These are phyloP conservation scores for Massarina eburnea DNA, from an alignment of 2,329 filamentous ascomycete species.

Conservation along the genomic window DNA sequence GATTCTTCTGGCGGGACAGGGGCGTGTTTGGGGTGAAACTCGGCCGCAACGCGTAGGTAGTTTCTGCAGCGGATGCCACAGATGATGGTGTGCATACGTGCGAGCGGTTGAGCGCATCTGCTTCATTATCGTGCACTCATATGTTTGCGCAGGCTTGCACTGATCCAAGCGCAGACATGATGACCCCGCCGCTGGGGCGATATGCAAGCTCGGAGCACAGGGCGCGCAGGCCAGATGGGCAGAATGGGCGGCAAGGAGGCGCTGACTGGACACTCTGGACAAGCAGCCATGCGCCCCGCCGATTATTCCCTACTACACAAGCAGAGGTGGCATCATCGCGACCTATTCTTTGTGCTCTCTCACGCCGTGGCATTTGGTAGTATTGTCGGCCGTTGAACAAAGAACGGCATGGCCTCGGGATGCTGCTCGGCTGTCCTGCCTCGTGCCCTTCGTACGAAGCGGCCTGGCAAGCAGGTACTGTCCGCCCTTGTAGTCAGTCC, in stretches of 20 bases:
- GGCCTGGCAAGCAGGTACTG: too few species aligned
- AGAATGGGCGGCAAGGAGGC: background rate
- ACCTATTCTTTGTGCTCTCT: background rate
- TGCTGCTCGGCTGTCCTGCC: background rate
- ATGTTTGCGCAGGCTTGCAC: too few species aligned
- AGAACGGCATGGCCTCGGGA: background rate
- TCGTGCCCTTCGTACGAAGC: too few species aligned
- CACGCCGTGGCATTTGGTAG: background rate
- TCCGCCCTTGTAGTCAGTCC: too few species aligned
- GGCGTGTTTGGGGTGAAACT: slow-evolving; percentile 19
- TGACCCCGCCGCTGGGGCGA: background rate
- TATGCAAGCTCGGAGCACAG: background rate
- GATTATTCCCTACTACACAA: background rate
- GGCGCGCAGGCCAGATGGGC: background rate
- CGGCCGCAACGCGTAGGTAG: too few species aligned
- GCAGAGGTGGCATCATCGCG: background rate
- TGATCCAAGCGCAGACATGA: slow-evolving; percentile 1
- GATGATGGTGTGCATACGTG: too few species aligned
- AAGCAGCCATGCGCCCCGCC: too few species aligned
- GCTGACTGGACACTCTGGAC: background rate
- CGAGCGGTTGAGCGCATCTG: too few species aligned
- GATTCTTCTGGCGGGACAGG: slow-evolving; percentile 11
- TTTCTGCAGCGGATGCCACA: too few species aligned
- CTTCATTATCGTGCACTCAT: too few species aligned
- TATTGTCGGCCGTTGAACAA: too few species aligned